A percentile compares a stretch with the other conserved stretches of the same genome.
Evolutionary conservation across 257 asterid species (phyloP).

Genomic region (Scutellaria minor): DNA sequence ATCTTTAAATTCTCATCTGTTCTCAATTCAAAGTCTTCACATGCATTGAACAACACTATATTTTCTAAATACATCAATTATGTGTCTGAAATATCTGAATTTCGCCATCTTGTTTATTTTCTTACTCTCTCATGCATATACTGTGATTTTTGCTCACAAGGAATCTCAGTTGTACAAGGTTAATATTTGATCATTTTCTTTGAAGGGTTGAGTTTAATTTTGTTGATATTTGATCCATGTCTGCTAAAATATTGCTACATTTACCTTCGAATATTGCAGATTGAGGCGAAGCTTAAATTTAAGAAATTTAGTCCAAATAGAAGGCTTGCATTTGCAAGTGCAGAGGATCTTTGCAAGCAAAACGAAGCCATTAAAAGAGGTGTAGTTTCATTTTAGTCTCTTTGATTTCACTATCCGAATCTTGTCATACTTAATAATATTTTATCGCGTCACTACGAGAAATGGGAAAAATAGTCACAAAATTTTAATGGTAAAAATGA

Average conservation of each 20-base stretch:
- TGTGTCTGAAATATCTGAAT: conserved; percentile 13
- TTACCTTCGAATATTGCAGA: conserved; percentile 17
- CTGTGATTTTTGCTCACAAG: background rate
- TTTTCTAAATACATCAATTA: background rate
- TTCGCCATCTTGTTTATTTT: conserved; percentile 32
- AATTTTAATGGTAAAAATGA: too few species aligned
- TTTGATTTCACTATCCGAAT: too few species aligned
- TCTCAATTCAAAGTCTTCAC: background rate
- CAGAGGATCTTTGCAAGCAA: background rate
- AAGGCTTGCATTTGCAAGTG: background rate
- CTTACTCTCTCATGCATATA: conserved; percentile 41
- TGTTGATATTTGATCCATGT: background rate
- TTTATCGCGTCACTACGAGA: too few species aligned
- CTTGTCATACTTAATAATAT: too few species aligned
- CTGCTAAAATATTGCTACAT: background rate
- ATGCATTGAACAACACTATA: background rate
- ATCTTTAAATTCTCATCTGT: background rate
- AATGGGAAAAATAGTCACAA: too few species aligned
- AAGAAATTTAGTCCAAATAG: conserved; percentile 10
- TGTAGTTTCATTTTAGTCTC: conserved; percentile 1
- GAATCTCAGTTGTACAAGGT: conserved; percentile 30
- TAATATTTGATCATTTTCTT: background rate
- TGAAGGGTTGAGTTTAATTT: background rate
- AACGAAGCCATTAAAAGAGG: conserved; percentile 28
- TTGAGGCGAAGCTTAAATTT: conserved; percentile 19